A percentile compares a stretch with the other conserved stretches of the same genome.
These are phyloP conservation scores for Celoporthe dispersa DNA, from an alignment of 2,329 filamentous ascomycete genomes.

Conservation along the genomic window DNA sequence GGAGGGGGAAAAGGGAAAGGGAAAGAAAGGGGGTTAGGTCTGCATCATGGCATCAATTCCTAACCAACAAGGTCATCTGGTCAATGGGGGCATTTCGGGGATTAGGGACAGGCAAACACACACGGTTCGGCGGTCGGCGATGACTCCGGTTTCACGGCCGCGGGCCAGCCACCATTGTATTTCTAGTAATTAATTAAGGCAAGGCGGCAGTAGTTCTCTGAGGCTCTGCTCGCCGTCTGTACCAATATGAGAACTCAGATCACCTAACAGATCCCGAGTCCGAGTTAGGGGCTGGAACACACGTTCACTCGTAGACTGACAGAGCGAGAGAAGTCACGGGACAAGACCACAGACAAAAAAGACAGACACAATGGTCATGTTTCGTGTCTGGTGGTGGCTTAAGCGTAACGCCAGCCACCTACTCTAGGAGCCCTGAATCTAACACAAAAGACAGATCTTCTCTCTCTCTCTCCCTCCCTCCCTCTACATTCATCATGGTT, in stretches of 20 bases:
- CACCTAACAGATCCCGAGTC: not conserved
- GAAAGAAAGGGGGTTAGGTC: not conserved
- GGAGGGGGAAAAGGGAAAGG: not conserved
- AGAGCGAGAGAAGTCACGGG: no score
- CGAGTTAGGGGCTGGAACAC: not conserved
- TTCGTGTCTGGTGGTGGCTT: not conserved
- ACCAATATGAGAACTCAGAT: not conserved
- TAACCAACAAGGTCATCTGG: not conserved
- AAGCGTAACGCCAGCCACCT: not conserved
- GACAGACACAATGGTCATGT: not conserved
- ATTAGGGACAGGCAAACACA: not conserved
- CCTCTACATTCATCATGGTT: no score
- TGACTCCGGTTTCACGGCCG: conserved; percentile 1
- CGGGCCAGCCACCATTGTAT: conserved; percentile 3
- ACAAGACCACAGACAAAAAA: not conserved
- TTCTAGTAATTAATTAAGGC: conserved; percentile 7
- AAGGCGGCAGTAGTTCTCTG: conserved; percentile 1
- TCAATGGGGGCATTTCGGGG: not conserved
- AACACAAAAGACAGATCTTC: not conserved
- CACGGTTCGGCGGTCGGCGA: not conserved
- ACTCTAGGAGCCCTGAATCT: not conserved
- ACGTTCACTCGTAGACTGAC: no score
- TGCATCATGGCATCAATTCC: not conserved
- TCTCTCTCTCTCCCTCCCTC: not conserved
- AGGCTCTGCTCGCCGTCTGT: conserved; percentile 1